Evolutionary conservation across 23 red algal genomes (phyloP).

Genomic region (Gracilaria vermiculophylla): DNA sequence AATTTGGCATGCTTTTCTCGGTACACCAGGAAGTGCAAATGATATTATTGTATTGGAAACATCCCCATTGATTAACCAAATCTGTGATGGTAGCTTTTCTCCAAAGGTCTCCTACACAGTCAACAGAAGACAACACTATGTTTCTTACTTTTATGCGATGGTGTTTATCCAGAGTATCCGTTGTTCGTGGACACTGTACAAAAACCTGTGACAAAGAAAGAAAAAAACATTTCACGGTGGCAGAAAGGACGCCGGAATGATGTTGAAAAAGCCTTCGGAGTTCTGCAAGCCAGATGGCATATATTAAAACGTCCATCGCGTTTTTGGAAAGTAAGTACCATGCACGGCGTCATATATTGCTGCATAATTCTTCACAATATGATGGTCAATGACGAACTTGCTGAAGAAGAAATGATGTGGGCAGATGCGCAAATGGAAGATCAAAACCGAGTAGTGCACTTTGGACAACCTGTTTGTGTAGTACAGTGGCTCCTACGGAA

Average conservation of each 20-base stretch:
- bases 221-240: neutral
- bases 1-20: slow-evolving; percentile 27
- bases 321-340: neutral
- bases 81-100: too few species aligned
- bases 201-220: too few species aligned
- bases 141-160: slow-evolving; percentile 13
- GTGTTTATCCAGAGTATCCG: neutral
- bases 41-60: slow-evolving; percentile 19
- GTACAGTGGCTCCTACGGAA: too few species aligned
- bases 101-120: too few species aligned
- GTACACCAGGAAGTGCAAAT: neutral
- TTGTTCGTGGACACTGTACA: neutral
- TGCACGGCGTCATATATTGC: neutral
- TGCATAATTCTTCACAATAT: slow-evolving; percentile 59
- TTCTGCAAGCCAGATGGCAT: too few species aligned
- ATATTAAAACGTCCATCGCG: too few species aligned
- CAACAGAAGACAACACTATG: too few species aligned
- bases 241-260: slow-evolving; percentile 23
- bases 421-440: neutral
- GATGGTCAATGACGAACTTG: slow-evolving; percentile 11
- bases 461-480: too few species aligned
- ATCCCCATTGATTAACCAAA: neutral
- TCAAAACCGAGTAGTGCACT: neutral
- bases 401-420: neutral
- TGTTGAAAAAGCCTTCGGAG: slow-evolving; percentile 15